Evolutionary conservation across 805 yeast species (phyloP).

Genomic region (Kurtzmaniella cleridarum): DNA sequence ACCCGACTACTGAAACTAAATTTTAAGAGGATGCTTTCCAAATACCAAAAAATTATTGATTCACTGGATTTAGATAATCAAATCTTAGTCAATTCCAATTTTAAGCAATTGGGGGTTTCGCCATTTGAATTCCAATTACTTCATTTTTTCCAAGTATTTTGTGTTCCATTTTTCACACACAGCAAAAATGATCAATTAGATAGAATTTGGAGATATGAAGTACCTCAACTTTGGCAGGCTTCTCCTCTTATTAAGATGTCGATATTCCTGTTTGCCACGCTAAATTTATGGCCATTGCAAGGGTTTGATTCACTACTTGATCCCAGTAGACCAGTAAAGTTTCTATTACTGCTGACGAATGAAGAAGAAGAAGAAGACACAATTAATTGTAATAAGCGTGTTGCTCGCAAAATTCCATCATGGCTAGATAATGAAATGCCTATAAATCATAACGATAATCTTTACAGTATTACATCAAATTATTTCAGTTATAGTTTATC

Average conservation of each 20-base stretch:
- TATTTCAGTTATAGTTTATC: no score
- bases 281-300: slow-evolving; percentile 11
- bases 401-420: neutral
- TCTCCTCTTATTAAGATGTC: slow-evolving; percentile 14
- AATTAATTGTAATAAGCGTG: neutral
- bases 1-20: no score
- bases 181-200: slow-evolving; percentile 2
- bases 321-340: slow-evolving; percentile 1
- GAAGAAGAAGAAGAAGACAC: neutral
- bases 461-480: no score
- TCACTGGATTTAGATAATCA: neutral
- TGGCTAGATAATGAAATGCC: neutral
- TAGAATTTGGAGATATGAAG: slow-evolving; percentile 10
- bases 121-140: slow-evolving; percentile 15
- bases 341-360: slow-evolving; percentile 4
- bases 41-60: no score
- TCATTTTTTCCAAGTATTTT: slow-evolving; percentile 14
- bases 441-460: neutral
- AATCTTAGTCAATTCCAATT: slow-evolving; percentile 7
- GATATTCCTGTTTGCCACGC: slow-evolving; percentile 14
- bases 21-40: no score
- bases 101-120: slow-evolving; percentile 12
- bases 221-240: slow-evolving; percentile 14
- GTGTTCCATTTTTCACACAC: slow-evolving; percentile 5
- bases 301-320: no score